Evolutionary conservation across 345 rosid genomes (phyloP).

Genomic region (Arabis alpina): DNA sequence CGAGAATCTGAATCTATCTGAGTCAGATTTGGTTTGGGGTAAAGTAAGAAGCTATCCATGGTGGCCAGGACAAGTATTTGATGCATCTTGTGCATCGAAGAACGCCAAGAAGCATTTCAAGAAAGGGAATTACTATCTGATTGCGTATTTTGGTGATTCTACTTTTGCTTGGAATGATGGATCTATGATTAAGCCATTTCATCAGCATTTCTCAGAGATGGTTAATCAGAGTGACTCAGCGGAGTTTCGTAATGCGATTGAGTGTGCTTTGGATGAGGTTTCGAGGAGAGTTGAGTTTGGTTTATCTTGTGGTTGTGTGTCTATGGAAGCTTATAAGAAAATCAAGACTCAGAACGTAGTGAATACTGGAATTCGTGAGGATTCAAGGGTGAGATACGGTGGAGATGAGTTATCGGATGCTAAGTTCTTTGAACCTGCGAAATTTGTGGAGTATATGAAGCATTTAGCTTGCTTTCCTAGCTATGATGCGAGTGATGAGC

Average conservation of each 20-base stretch:
- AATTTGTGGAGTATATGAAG: conserved; percentile 50
- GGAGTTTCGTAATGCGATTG: conserved; percentile 59
- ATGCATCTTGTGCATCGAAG: conserved; percentile 50
- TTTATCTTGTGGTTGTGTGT: conserved; percentile 64
- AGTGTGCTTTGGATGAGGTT: conserved; percentile 70
- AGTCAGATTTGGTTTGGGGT: conserved; percentile 75
- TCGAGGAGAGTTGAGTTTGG: conserved; percentile 68
- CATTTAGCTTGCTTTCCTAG: conserved; percentile 48
- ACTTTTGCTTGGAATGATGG: conserved; percentile 71
- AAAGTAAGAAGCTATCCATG: conserved; percentile 82
- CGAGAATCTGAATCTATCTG: conserved; percentile 34
- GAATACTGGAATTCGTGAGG: conserved; percentile 57
- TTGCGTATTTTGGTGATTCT: conserved; percentile 69
- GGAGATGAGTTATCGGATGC: conserved; percentile 51
- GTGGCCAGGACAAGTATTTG: conserved; percentile 86
- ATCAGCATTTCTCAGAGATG: conserved; percentile 53
- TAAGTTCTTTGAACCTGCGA: conserved; percentile 50
- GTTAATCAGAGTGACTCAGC: conserved; percentile 53
- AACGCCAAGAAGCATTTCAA: conserved; percentile 60
- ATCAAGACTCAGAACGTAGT: conserved; percentile 52
- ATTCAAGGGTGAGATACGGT: conserved; percentile 43
- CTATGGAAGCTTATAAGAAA: conserved; percentile 44
- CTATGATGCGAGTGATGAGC: conserved; percentile 43
- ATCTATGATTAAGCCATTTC: conserved; percentile 60
- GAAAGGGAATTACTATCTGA: conserved; percentile 47